Evolutionary conservation across 2,329 filamentous ascomycete species (phyloP), one percentile per base, ranked within the genome.

Genomic region (Fusarium nematophilum): DNA sequence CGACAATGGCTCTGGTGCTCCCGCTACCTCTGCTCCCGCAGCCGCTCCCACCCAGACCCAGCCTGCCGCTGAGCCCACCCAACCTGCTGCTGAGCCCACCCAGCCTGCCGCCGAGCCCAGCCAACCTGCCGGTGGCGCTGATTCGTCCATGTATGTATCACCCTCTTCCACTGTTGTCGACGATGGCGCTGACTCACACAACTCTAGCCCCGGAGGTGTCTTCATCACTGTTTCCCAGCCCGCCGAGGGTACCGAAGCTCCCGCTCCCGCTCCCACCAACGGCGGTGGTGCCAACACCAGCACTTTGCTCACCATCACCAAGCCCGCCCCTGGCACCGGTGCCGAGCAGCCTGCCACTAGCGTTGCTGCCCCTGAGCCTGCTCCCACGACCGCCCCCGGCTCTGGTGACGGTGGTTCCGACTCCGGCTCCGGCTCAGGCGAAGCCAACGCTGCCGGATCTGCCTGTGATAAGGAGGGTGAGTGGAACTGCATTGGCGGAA

Each of bases 401-500:
- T 66, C 71, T 29, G 57, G 57, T 13, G 40, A 43, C n/a, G 46
- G 50, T 15, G 59, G 71, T 23, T 56, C 61, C 31, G 36, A 64
- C 9, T 57, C 71, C 17, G 58, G 57, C 25, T 55, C 59, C 17
- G 62, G 59, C 38, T 62, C 54, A 57, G 68, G 62, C 21, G 73
- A 76, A 33, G 66, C 65, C 49, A 69, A 70, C 40, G 63, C 70
- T 17, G 68, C 76, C 6, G 79, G 78, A 26, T 73, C 78, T 11
- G 48, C 78, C 15, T 88, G 86, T 75, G 72, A 68, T 27, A 53
- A 73, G 4, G 85, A 88, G 65, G 86, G 86, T 15, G 64, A 72
- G 13, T 89, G 83, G 83, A 83, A 85, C 73, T 89, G 86, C 69
- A 74, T 86, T 21, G 77, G 74, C 14, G 85, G 84, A 43, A 74